These are phyloP conservation scores for Epicoccum nigrum DNA, from an alignment of 2,329 filamentous ascomycete species.

Conservation along the genomic window DNA sequence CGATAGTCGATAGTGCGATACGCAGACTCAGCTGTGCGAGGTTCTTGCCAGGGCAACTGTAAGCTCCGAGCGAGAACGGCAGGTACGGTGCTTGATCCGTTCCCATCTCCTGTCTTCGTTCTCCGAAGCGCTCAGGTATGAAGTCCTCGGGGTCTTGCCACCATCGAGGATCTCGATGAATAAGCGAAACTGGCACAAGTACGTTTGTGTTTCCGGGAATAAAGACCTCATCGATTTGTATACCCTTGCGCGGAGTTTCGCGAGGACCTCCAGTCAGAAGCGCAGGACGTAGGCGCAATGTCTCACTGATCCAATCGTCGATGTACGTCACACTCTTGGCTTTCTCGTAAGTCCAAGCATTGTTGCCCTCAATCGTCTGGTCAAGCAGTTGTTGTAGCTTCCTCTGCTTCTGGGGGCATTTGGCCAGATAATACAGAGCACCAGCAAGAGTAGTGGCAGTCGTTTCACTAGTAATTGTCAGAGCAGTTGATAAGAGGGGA, in stretches of 20 bases:
- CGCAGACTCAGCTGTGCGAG: conserved; percentile 27
- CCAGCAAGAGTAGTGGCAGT: conserved; percentile 38
- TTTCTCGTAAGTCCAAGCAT: conserved; percentile 39
- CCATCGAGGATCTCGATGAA: conserved; percentile 36
- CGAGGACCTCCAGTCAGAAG: conserved; percentile 43
- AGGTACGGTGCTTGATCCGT: conserved; percentile 24
- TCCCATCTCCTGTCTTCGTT: conserved; percentile 20
- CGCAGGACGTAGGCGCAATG: conserved; percentile 47
- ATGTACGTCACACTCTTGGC: conserved; percentile 34
- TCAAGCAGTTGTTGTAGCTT: conserved; percentile 42
- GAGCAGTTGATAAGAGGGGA: background rate
- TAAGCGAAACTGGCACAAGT: conserved; percentile 15
- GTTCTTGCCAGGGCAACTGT: conserved; percentile 29
- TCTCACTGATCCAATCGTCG: conserved; percentile 40
- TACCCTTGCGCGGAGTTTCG: conserved; percentile 43
- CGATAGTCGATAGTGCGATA: conserved; percentile 23
- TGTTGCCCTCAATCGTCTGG: conserved; percentile 22
- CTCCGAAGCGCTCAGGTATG: conserved; percentile 25
- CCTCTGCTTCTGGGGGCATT: conserved; percentile 30
- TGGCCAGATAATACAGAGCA: conserved; percentile 39
- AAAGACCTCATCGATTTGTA: conserved; percentile 30
- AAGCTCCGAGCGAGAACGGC: conserved; percentile 21
- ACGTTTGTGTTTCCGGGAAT: conserved; percentile 24
- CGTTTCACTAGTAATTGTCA: conserved; percentile 39
- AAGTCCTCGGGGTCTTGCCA: conserved; percentile 19